A percentile compares a stretch with the other conserved stretches of the same genome.
Conservation (phyloP, 768 basidiomycete genomes). For the Auricularia cornea region DNA sequence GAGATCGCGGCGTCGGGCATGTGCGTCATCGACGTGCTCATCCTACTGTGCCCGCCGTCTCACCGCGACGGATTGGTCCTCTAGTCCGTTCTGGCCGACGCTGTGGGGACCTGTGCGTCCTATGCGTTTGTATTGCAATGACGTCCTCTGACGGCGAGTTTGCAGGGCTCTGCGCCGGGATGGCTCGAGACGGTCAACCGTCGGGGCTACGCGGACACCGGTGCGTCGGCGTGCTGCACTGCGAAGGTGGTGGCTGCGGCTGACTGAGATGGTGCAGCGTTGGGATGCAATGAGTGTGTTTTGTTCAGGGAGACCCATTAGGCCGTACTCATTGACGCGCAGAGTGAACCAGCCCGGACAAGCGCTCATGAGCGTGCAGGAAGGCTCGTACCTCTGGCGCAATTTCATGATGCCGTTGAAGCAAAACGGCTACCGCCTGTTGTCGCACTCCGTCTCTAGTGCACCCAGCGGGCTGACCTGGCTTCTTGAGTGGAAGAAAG, state of each 20-base stretch:
- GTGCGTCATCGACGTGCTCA: too few relatives aligned
- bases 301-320: neutral
- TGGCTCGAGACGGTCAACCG: conserved; percentile 30
- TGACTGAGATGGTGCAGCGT: conserved; percentile 41
- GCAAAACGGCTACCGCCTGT: conserved; percentile 44
- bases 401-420: conserved; percentile 52
- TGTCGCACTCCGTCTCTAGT: conserved; percentile 64
- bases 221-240: conserved; percentile 66
- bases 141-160: conserved; percentile 16
- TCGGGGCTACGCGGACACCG: conserved; percentile 46
- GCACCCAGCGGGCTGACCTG: conserved; percentile 51
- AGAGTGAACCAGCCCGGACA: conserved; percentile 66
- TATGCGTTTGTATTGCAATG: neutral
- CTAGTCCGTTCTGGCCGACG: too few relatives aligned
- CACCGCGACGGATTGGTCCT: too few relatives aligned
- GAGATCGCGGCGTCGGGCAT: too few relatives aligned
- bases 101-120: neutral
- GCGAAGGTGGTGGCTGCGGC: conserved; percentile 34
- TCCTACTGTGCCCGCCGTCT: neutral
- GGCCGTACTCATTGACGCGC: neutral
- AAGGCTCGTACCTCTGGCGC: conserved; percentile 50
- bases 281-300: conserved; percentile 71
- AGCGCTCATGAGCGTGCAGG: conserved; percentile 45
- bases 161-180: conserved; percentile 63
- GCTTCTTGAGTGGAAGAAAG: conserved; percentile 50